Evolutionary conservation across 352 stramenopile species (phyloP), one percentile per base, ranked within the genome.

Genomic region (Globisporangium cystogenes): DNA sequence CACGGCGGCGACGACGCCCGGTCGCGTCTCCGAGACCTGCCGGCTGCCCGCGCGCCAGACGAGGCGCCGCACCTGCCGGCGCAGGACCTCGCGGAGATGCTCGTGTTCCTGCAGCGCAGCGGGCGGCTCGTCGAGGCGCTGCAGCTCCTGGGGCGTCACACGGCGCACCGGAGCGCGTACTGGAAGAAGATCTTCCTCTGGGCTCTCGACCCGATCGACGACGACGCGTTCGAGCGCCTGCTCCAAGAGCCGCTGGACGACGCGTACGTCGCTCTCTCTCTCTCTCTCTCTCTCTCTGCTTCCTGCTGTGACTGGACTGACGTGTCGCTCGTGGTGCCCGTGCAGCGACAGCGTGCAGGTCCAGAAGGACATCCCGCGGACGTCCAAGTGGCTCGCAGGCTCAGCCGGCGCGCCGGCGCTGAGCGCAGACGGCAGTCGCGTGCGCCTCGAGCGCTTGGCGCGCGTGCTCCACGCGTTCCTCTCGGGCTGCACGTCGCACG

Each of bases 351-450:
- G 66, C 1, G 67, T 78, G 1, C 83, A 93, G 57, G 68, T 93
- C 0, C 67, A 88, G 24, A 93, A 93, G 53, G 83, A 93, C 41
- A 81, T 93, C 21, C 83, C 83, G 26, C 80, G 83, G 8, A 91
- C 81, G 11, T 70, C 64, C n/a, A 81, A 86, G 43, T 93, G 83
- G 83, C 58, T 93, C 16, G 67, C 74, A 29, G 76, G 66, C 1
- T 88, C 70, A 0, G 67, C 67, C 27, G 81, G 79, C 5, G 73
- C 83, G n/a, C 80, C 83, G 0, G 55, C 65, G 12, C 59, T 87
- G 11, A 62, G 51, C n/a, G 67, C 68, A 14, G 47, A 41, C n/a
- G 65, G 67, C 18, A 70, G 56, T 2, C 51, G 47, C 23, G 31
- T 49, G 20, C 66, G 83, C 3, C 29, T 93, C 0, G 37, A 64